phyloP scores from a whole-genome alignment of 2,329 filamentous ascomycete species.

The Botrytis elliptica region DNA sequence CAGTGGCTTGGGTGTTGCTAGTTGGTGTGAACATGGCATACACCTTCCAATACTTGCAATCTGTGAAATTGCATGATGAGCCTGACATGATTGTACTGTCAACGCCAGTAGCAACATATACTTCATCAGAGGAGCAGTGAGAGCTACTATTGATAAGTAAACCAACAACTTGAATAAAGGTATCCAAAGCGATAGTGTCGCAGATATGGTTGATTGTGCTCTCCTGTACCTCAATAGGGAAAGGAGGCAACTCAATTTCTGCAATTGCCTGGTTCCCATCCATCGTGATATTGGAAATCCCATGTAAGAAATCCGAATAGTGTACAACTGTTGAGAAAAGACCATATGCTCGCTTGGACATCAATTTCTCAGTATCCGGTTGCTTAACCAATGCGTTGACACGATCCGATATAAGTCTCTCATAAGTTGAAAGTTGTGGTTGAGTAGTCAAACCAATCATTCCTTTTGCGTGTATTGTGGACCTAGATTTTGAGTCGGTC shows the following conservation, averaged over 20 bases:
- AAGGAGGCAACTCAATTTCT: slow-evolving; percentile 1
- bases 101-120: neutral
- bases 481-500: neutral
- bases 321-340: slow-evolving; percentile 1
- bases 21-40: slow-evolving; percentile 17
- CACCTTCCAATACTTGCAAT: slow-evolving; percentile 14
- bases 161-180: slow-evolving; percentile 42
- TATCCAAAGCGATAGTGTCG: slow-evolving; percentile 31
- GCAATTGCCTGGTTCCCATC: slow-evolving; percentile 4
- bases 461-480: slow-evolving; percentile 3
- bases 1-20: neutral
- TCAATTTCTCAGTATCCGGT: slow-evolving; percentile 1
- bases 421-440: neutral
- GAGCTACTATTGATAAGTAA: slow-evolving; percentile 20
- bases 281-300: slow-evolving; percentile 2
- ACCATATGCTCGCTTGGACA: slow-evolving; percentile 16
- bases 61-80: neutral
- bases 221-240: neutral
- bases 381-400: neutral
- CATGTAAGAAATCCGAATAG: slow-evolving; percentile 11
- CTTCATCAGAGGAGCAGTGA: neutral
- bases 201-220: neutral
- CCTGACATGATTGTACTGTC: neutral
- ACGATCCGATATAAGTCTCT: neutral
- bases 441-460: neutral